phyloP scores from a whole-genome alignment of 2,329 filamentous ascomycete species.

The Lasiodiplodia theobromae region DNA sequence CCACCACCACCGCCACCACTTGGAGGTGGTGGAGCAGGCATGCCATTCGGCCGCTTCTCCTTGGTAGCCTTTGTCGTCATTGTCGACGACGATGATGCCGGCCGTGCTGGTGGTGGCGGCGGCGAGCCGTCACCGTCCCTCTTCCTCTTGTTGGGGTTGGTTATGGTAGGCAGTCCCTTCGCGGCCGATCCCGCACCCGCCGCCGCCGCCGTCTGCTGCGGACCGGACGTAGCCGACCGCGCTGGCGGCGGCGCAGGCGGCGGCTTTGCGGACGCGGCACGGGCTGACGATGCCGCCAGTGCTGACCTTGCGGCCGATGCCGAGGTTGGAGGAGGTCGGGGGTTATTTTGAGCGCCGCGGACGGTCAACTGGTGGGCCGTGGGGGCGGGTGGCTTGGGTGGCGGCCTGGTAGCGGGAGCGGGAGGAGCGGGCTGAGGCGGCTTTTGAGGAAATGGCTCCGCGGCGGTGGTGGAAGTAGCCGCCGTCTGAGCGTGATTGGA shows the following conservation, averaged over 20 bases:
- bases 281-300: neutral
- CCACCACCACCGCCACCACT: neutral
- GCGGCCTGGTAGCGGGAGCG: neutral
- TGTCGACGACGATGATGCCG: neutral
- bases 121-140: neutral
- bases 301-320: neutral
- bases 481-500: neutral
- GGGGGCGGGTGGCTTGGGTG: neutral
- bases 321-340: neutral
- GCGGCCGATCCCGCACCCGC: neutral
- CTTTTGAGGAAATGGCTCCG: neutral
- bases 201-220: no score
- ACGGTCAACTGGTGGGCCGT: neutral
- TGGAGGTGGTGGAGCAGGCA: constrained; percentile 2
- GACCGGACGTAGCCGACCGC: neutral
- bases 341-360: neutral
- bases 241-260: neutral
- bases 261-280: neutral
- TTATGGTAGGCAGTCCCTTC: neutral
- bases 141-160: no score
- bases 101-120: neutral
- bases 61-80: neutral
- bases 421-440: neutral
- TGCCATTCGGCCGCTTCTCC: neutral
- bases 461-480: neutral